phyloP scores from a whole-genome alignment of 164 flowering plant genomes.

The Brasenia schreberi region DNA sequence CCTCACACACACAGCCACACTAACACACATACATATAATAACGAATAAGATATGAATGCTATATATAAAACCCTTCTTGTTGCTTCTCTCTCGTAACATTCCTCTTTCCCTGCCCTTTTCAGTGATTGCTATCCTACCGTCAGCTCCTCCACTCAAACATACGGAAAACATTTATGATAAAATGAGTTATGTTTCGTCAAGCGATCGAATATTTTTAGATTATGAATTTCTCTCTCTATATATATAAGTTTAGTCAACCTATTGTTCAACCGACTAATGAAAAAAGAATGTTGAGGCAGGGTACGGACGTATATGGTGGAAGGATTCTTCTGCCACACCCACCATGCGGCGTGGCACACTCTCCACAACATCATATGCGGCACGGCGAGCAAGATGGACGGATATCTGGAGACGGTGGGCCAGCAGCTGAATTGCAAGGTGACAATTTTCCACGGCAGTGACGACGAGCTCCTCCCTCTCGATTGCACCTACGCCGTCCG shows the following conservation, averaged over 20 bases:
- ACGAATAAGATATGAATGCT: no score
- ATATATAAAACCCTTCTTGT: no score
- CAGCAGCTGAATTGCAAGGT: slow-evolving; percentile 39
- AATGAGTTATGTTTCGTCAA: no score
- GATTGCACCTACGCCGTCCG: slow-evolving; percentile 67
- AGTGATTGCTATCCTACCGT: no score
- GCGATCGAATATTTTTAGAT: no score
- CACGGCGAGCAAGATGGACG: slow-evolving; percentile 57
- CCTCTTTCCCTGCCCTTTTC: no score
- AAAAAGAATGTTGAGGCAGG: slow-evolving; percentile 22
- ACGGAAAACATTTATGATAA: no score
- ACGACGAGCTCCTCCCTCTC: slow-evolving; percentile 73
- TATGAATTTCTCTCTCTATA: no score
- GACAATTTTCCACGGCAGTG: slow-evolving; percentile 60
- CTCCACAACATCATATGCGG: slow-evolving; percentile 96
- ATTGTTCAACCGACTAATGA: background rate
- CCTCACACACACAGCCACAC: no score
- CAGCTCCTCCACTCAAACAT: no score
- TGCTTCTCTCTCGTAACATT: no score
- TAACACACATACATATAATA: no score
- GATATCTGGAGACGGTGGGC: slow-evolving; percentile 40
- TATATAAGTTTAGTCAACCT: background rate
- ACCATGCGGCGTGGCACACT: slow-evolving; percentile 97
- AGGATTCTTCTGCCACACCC: slow-evolving; percentile 81
- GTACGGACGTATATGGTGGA: slow-evolving; percentile 54